A percentile compares a stretch with the other conserved stretches of the same genome.
Evolutionary conservation across 208 protist species (phyloP).

Genomic region (Leishmania martiniquensis): DNA sequence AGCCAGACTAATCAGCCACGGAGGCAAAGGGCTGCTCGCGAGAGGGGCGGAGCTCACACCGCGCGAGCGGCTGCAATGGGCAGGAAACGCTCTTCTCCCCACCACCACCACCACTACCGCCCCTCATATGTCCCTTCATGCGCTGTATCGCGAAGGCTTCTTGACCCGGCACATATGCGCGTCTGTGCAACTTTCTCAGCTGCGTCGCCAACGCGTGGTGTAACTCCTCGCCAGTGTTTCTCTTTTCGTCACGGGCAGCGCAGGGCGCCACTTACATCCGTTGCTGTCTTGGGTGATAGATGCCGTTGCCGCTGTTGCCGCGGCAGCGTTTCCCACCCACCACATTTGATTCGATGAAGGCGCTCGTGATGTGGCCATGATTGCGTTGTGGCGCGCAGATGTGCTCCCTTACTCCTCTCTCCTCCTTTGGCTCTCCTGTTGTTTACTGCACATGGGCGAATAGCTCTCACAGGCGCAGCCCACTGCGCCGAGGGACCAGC

Average conservation of each 20-base stretch:
- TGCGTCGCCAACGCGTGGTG: background rate
- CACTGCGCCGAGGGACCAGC: background rate
- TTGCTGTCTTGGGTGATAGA: background rate
- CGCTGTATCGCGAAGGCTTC: no score
- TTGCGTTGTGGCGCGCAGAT: background rate
- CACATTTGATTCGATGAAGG: no score
- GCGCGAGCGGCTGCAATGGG: background rate
- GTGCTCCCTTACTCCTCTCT: background rate
- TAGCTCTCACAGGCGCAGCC: background rate
- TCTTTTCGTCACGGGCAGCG: background rate
- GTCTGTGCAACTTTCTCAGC: background rate
- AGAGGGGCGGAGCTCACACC: background rate
- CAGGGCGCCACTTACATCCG: background rate
- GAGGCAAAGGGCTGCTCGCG: background rate
- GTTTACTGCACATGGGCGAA: background rate
- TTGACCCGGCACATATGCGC: background rate
- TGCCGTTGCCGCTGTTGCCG: background rate
- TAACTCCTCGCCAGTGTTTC: background rate
- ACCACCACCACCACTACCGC: background rate
- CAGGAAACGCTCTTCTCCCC: background rate
- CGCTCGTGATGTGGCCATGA: background rate
- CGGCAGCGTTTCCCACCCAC: background rate
- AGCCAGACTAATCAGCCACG: conserved; percentile 36
- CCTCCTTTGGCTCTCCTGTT: background rate
- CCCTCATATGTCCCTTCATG: background rate